Percentiles rank a stretch among this genome's conserved stretches.
phyloP scores from a whole-genome alignment of 257 asterid species.

The Nyctanthes arbortristis region DNA sequence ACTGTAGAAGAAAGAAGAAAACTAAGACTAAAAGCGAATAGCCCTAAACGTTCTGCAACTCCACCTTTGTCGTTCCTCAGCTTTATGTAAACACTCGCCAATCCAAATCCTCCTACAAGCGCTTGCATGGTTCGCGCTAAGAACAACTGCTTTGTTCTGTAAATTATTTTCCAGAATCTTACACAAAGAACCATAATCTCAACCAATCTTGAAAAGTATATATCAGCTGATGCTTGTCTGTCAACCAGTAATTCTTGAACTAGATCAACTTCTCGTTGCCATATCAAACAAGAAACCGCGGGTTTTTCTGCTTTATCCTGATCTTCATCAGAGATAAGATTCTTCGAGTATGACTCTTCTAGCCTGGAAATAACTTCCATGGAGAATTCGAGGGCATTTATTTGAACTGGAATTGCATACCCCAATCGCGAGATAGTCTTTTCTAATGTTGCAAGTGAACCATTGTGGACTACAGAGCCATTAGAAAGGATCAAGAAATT shows the following conservation, averaged over 20 bases:
- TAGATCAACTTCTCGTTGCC: slow-evolving; percentile 20
- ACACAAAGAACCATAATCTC: slow-evolving; percentile 63
- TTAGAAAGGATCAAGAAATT: slow-evolving; percentile 70
- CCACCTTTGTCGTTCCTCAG: slow-evolving; percentile 69
- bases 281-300: slow-evolving; percentile 23
- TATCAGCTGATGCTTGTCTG: neutral
- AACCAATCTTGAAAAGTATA: slow-evolving; percentile 24
- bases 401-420: slow-evolving; percentile 61
- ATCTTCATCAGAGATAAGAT: slow-evolving; percentile 25
- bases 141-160: slow-evolving; percentile 83
- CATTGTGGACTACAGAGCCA: slow-evolving; percentile 69
- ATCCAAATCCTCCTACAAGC: slow-evolving; percentile 76
- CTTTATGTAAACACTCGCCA: slow-evolving; percentile 69
- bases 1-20: slow-evolving; percentile 91
- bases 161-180: slow-evolving; percentile 77
- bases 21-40: slow-evolving; percentile 80
- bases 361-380: slow-evolving; percentile 71
- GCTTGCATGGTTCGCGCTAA: slow-evolving; percentile 90
- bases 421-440: slow-evolving; percentile 46
- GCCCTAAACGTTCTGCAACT: slow-evolving; percentile 72
- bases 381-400: slow-evolving; percentile 76
- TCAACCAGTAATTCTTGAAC: neutral
- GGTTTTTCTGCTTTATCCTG: neutral
- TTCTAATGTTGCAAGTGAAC: slow-evolving; percentile 68
- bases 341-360: slow-evolving; percentile 40